Evolutionary conservation across 2,329 filamentous ascomycete species (phyloP), one percentile per base, ranked within the genome.

Genomic region (Chaetoscypha palmicola): DNA sequence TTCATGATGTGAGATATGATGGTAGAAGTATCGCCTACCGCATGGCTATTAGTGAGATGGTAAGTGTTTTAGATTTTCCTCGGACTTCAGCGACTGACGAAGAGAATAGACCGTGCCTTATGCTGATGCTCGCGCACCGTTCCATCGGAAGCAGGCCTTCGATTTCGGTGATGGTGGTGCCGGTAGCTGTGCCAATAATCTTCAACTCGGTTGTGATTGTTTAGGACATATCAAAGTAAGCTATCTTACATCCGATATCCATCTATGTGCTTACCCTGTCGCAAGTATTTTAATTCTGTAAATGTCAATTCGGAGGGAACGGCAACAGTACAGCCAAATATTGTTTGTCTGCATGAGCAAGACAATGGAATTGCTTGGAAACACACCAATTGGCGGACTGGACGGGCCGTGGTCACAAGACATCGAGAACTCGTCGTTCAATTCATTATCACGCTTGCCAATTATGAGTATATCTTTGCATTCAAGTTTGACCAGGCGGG

Each of bases 401-500:
- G 74, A 0, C 69, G 77, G 10, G 79, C 81, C 2, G 79, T 76
- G 1, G 71, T 83, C 4, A 73, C 75, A n/a, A 73, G 81, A 16
- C 77, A 75, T 50, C 70, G 81, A 20, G 78, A 85, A 58, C 64
- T 85, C 3, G 79, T 85, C 1, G 58, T 86, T 4, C 81, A 85
- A 58, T 77, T 74, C 54, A 85, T 85, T 60, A 82, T 83, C 64
- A 85, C 80, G 0, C 77, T 84, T 2, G 72, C 77, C 9, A 85
- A 85, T 63, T 85, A 85, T 62, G 81, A 85, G 57, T 86, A 85
- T 58, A 83, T 86, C 53, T 70, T 85, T 32, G 79, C 80, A 3
- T 86, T 81, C 63, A 74, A 80, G 40, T 83, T 86, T 66, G 81
- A 83, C 59, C 81, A 85, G 58, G 80, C 80, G 2, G 81, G 77